These are phyloP conservation scores for Wickerhamomyces ciferrii DNA, from an alignment of 805 yeast species.

Conservation along the genomic window DNA sequence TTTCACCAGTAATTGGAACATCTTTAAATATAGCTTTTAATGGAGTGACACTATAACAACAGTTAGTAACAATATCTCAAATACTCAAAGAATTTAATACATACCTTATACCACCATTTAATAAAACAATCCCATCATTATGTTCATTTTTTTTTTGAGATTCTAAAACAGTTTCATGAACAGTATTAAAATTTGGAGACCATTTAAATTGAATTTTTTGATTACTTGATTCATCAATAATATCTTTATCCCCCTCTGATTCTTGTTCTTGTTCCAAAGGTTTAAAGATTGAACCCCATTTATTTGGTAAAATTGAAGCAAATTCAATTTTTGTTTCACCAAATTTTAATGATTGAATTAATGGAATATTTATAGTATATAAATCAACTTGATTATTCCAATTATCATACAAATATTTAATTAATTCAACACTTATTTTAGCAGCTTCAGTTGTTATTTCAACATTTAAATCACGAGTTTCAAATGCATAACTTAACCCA, in stretches of 20 bases:
- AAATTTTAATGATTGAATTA: constrained; percentile 46
- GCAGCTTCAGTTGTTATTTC: constrained; percentile 60
- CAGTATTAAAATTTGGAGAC: constrained; percentile 76
- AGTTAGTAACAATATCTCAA: constrained; percentile 26
- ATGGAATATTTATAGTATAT: constrained; percentile 81
- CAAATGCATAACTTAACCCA: constrained; percentile 86
- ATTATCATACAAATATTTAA: constrained; percentile 49
- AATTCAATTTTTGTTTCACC: constrained; percentile 57
- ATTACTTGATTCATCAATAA: constrained; percentile 41
- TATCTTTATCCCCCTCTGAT: constrained; percentile 28
- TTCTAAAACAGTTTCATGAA: constrained; percentile 45
- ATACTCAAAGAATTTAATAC: constrained; percentile 4
- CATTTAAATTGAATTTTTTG: constrained; percentile 58
- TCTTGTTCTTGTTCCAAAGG: constrained; percentile 8
- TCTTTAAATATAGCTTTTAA: constrained; percentile 66
- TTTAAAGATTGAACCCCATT: constrained; percentile 66
- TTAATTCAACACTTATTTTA: constrained; percentile 55
- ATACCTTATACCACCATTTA: constrained; percentile 21
- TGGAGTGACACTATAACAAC: constrained; percentile 57
- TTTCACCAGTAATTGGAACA: constrained; percentile 54
- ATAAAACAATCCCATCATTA: constrained; percentile 25
- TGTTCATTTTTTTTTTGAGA: constrained; percentile 25
- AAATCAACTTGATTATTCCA: constrained; percentile 64
- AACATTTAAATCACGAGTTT: constrained; percentile 42
- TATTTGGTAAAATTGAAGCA: constrained; percentile 77